Evolutionary conservation across 1,139 yeast genomes (phyloP).

Genomic region (Magnusiomyces ingens): DNA sequence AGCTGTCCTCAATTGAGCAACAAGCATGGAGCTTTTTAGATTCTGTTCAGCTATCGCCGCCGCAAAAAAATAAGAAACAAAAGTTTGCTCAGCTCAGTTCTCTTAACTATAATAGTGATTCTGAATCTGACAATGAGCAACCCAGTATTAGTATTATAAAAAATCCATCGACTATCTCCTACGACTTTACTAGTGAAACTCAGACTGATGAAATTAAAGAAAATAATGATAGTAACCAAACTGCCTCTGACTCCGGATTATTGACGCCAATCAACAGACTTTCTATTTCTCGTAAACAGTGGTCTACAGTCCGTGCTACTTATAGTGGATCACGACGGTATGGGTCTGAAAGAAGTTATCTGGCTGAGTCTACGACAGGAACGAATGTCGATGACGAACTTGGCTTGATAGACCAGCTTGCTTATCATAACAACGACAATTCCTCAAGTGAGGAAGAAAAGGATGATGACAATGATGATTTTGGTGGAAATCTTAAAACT

Average conservation of each 20-base stretch:
- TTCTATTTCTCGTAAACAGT: not conserved
- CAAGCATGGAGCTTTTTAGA: slow-evolving; percentile 14
- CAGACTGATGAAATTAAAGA: slow-evolving; percentile 1
- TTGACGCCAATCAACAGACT: not conserved
- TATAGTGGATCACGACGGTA: slow-evolving; percentile 10
- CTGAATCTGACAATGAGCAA: slow-evolving; percentile 7
- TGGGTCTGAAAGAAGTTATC: slow-evolving; percentile 12
- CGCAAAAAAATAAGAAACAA: not conserved
- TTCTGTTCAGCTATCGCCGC: slow-evolving; percentile 6
- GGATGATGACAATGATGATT: slow-evolving; percentile 7
- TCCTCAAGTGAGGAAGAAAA: slow-evolving; percentile 2
- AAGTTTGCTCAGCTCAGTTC: slow-evolving; percentile 8
- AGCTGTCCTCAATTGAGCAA: slow-evolving; percentile 12
- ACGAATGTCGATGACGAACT: not conserved
- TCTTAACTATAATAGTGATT: slow-evolving; percentile 8
- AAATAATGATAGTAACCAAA: not conserved
- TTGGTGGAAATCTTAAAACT: slow-evolving; percentile 19
- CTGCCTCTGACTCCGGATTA: slow-evolving; percentile 2
- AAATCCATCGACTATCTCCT: too few relatives aligned
- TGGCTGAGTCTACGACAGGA: slow-evolving; percentile 3
- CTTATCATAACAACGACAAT: slow-evolving; percentile 13
- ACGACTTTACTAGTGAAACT: not conserved
- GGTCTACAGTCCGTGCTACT: slow-evolving; percentile 6
- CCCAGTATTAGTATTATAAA: too few relatives aligned
- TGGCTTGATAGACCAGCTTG: slow-evolving; percentile 12